These are phyloP conservation scores for Bjerkandera adusta DNA, from an alignment of 1,284 basidiomycete genomes.

Conservation along the genomic window DNA sequence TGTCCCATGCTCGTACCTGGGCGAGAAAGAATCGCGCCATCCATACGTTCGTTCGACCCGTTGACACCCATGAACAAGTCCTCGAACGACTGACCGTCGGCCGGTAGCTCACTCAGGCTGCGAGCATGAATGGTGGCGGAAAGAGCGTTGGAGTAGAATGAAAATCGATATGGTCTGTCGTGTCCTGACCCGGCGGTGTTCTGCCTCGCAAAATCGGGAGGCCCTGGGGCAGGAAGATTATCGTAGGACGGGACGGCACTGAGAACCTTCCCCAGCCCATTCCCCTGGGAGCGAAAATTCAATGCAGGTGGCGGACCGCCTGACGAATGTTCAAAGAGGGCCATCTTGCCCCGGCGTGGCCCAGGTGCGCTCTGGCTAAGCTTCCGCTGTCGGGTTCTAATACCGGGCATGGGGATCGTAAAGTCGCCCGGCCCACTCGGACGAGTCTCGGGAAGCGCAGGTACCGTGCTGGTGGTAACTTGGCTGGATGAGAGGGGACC, in stretches of 20 bases:
- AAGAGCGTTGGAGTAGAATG: slow-evolving; percentile 95
- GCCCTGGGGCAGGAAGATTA: slow-evolving; percentile 21
- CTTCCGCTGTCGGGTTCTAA: slow-evolving; percentile 70
- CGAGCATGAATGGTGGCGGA: slow-evolving; percentile 94
- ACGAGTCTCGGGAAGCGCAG: slow-evolving; percentile 1
- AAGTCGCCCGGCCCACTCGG: slow-evolving; percentile 18
- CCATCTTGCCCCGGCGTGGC: slow-evolving; percentile 78
- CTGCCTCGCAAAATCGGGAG: slow-evolving; percentile 11
- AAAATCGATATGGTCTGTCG: slow-evolving; percentile 94
- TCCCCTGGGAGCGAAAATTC: slow-evolving; percentile 34
- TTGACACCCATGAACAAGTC: slow-evolving; percentile 77
- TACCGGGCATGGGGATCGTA: slow-evolving; percentile 22
- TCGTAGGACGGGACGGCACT: slow-evolving; percentile 35
- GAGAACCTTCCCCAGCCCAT: slow-evolving; percentile 27
- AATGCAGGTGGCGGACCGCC: slow-evolving; percentile 46
- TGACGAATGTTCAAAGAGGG: slow-evolving; percentile 73
- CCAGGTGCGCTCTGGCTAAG: slow-evolving; percentile 76
- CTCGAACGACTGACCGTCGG: slow-evolving; percentile 91
- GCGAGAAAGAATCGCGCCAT: slow-evolving; percentile 14
- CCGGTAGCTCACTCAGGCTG: slow-evolving; percentile 90
- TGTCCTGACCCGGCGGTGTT: slow-evolving; percentile 45
- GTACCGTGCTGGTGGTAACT: slow-evolving; percentile 13
- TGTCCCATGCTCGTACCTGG: slow-evolving; percentile 17
- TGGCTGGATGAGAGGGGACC: slow-evolving; percentile 13
- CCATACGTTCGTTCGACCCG: slow-evolving; percentile 14